These are phyloP conservation scores for Apiospora hydei DNA, from an alignment of 2,329 filamentous ascomycete genomes.

Conservation along the genomic window DNA sequence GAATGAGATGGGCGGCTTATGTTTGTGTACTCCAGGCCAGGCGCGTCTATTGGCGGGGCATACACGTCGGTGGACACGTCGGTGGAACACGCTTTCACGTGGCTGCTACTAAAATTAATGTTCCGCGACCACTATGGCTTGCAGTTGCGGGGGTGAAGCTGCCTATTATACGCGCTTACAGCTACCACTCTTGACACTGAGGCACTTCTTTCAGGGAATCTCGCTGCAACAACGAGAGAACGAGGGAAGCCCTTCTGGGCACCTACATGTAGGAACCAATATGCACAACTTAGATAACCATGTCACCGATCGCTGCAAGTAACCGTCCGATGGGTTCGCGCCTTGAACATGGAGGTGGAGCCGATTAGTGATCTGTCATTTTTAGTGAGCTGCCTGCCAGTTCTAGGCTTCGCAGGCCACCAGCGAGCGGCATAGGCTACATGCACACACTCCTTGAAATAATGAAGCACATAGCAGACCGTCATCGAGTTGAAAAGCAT, in stretches of 20 bases:
- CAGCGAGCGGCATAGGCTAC: too few species aligned
- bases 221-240: background rate
- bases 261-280: too few species aligned
- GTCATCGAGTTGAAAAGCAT: too few species aligned
- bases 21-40: background rate
- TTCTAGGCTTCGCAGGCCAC: background rate
- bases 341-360: background rate
- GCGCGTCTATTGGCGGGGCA: conserved; percentile 9
- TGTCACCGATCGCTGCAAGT: background rate
- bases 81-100: conserved; percentile 4
- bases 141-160: background rate
- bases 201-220: background rate
- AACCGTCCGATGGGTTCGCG: background rate
- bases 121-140: background rate
- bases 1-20: background rate
- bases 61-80: background rate
- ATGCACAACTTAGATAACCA: background rate
- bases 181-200: background rate
- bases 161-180: background rate
- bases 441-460: too few species aligned
- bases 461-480: too few species aligned
- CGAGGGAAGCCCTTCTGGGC: background rate
- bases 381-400: background rate
- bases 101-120: background rate
- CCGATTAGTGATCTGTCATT: background rate